Base-by-base conservation (phyloP, 2,329 filamentous ascomycete species). In the Mycocentrospora acerina region DNA sequence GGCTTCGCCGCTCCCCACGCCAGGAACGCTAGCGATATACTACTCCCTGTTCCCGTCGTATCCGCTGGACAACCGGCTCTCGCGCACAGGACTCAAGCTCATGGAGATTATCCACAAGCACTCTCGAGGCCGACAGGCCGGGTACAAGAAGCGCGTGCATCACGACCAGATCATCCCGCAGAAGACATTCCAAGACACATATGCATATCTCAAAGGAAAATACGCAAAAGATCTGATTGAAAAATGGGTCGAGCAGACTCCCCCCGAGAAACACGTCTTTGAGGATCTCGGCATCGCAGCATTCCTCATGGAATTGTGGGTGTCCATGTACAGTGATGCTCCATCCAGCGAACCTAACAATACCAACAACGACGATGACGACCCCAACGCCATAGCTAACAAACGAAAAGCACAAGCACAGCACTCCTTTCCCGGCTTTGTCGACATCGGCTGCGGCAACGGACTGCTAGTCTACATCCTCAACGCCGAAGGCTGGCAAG, bases 371-470 rank as follows among this genome's bases (percentile, higher is more conserved):
- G 15, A 6, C 12, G n/a, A 34, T 8, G 11, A 27, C 4, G 11
- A 22, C n/a, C 33, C 30, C 12, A 25, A 37, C 13, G 11, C 22
- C 24, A 7, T 17, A 12, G 28, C 46, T 3, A 36, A 45, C 3
- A 9, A 35, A n/a, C 29, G 39, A n/a, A 29, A 33, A 16, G 29
- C 8, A 13, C 25, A 34, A 2, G 42, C 48, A 7, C 57, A 62
- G 29, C 29, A 46, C 0, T 44, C 51, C 0, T 96, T 95, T 55
- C 88, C 89, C 0, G 90, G 91, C 1, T 98, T 97, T 57, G 87
- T 96, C 14, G 93, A 98, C 59, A 89, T 98, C 30, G 93, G 91
- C 4, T 97, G 93, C 61, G 93, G 93, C 2, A 98, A 97, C 59
- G 93, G 93, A 1, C 74, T 98, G 3, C 78, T 98, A 1, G 88